phyloP scores from a whole-genome alignment of 2,329 filamentous ascomycete genomes.

The Thielaviopsis populi region DNA sequence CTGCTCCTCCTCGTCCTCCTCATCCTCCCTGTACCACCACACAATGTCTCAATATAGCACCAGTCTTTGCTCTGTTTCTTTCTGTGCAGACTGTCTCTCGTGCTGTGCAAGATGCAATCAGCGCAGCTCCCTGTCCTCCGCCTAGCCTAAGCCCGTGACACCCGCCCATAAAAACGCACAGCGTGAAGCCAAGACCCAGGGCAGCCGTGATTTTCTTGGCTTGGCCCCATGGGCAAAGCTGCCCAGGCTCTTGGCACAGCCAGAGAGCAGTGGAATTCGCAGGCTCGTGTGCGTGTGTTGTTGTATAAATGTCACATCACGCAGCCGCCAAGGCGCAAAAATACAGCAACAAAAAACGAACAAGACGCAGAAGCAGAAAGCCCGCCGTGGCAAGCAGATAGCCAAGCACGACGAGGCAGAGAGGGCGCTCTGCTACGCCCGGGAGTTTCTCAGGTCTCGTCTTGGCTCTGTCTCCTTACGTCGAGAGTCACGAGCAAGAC shows the following conservation, averaged over 20 bases:
- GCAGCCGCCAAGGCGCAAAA: not conserved
- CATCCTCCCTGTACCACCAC: not conserved
- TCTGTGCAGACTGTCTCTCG: not conserved
- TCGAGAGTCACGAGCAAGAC: not conserved
- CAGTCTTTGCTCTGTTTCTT: not conserved
- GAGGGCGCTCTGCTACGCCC: not conserved
- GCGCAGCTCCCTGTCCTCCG: not conserved
- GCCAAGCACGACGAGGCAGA: not conserved
- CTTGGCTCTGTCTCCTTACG: not conserved
- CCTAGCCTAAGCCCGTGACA: not conserved
- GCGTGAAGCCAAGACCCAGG: not conserved
- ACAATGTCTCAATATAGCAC: not conserved
- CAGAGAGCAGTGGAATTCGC: not conserved
- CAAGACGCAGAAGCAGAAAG: not conserved
- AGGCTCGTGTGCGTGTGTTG: not conserved
- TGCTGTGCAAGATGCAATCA: not conserved
- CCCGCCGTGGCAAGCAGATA: not conserved
- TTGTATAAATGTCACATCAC: not conserved
- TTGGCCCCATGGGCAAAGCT: not conserved
- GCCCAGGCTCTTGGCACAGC: slow-evolving; percentile 4
- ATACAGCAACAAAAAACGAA: not conserved
- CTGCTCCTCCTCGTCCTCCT: too few relatives aligned
- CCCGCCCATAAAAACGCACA: not conserved
- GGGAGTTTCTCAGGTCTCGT: too few relatives aligned
- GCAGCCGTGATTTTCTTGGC: slow-evolving; percentile 3